Conservation (phyloP, 2,329 filamentous ascomycete genomes). For the Didymellaceae sp. region DNA sequence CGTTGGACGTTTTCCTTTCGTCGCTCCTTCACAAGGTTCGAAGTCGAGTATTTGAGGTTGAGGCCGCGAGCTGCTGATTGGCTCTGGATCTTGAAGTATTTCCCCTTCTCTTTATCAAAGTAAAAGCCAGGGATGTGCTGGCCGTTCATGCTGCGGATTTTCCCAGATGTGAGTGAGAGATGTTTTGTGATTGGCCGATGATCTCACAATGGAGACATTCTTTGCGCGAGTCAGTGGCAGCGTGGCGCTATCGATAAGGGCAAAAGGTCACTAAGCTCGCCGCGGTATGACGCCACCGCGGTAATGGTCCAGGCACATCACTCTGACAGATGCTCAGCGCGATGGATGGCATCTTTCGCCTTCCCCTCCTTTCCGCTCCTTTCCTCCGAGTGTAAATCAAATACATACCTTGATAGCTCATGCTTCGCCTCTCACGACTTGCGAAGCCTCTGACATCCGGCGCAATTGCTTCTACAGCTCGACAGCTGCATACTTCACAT, state of each 20-base stretch:
- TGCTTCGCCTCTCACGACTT: conserved; percentile 25
- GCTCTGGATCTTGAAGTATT: conserved; percentile 57
- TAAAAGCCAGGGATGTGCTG: conserved; percentile 57
- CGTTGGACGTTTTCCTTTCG: conserved; percentile 30
- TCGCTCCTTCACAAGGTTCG: conserved; percentile 50
- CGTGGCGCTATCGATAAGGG: conserved; percentile 27
- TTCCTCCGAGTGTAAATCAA: neutral
- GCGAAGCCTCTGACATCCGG: conserved; percentile 12
- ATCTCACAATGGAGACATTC: neutral
- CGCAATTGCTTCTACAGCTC: conserved; percentile 1
- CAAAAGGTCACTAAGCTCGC: neutral
- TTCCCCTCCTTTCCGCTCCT: conserved; percentile 11
- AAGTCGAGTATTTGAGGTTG: conserved; percentile 48
- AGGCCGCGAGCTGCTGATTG: conserved; percentile 43
- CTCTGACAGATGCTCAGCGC: conserved; percentile 23
- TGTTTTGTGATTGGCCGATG: conserved; percentile 14
- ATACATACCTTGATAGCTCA: conserved; percentile 12
- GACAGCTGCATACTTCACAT: conserved; percentile 25
- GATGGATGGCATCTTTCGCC: conserved; percentile 26
- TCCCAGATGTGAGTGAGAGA: neutral
- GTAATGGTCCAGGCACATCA: conserved; percentile 26
- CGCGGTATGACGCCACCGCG: conserved; percentile 28
- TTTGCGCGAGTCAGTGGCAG: conserved; percentile 28
- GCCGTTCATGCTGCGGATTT: conserved; percentile 43
- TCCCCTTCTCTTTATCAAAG: conserved; percentile 56